These are phyloP conservation scores for Excoecaria cochinchinensis DNA, from an alignment of 345 rosid genomes.

Conservation along the genomic window DNA sequence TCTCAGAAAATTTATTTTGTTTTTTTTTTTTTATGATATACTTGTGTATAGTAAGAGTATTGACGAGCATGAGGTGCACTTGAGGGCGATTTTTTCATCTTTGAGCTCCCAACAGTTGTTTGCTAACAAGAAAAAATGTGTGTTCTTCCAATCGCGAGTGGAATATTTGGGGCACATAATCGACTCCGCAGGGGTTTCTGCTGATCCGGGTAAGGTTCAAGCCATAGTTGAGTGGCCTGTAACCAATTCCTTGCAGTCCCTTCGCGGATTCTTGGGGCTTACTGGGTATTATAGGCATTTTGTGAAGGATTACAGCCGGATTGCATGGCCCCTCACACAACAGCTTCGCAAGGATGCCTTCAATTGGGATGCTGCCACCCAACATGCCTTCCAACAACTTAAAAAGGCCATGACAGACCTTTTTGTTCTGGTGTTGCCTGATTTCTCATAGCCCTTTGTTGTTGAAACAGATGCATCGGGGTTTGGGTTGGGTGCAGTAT, in stretches of 20 bases:
- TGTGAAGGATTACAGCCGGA: background rate
- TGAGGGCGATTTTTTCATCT: background rate
- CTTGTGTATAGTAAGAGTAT: background rate
- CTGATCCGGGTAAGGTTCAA: background rate
- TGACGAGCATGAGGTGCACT: background rate
- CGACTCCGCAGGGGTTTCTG: background rate
- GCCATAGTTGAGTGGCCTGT: background rate
- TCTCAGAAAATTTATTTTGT: background rate
- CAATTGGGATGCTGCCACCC: background rate
- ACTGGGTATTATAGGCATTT: background rate
- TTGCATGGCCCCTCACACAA: background rate
- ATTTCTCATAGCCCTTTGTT: background rate
- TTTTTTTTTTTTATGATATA: background rate
- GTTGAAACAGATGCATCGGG: background rate
- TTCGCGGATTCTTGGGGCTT: background rate
- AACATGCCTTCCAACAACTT: background rate
- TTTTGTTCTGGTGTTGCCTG: background rate
- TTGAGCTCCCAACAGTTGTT: background rate
- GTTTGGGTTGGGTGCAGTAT: background rate
- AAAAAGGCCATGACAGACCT: background rate
- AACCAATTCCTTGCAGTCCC: background rate
- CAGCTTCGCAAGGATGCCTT: background rate
- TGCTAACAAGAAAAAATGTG: background rate
- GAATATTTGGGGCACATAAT: background rate
- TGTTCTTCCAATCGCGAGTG: background rate